A percentile compares a stretch with the other conserved stretches of the same genome.
Conservation (phyloP, 768 basidiomycete genomes). For the Chiua virens region DNA sequence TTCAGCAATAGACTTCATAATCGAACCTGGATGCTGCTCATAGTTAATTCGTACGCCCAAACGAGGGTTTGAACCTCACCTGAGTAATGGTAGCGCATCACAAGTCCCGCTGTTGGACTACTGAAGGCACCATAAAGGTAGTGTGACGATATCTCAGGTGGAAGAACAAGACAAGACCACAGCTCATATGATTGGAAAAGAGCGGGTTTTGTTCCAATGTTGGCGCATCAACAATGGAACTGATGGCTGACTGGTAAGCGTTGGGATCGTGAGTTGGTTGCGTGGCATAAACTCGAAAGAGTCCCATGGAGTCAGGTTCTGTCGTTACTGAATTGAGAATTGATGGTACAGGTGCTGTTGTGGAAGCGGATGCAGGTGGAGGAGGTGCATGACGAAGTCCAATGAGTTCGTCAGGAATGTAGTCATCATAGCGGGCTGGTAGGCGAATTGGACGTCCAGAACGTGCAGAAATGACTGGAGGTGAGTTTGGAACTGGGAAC, state of each 20-base stretch:
- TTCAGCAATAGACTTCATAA: neutral
- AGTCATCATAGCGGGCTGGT: conserved; percentile 3
- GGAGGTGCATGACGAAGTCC: neutral
- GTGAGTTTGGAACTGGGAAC: neutral
- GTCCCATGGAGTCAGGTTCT: neutral
- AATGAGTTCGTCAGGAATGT: neutral
- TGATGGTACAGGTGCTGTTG: neutral
- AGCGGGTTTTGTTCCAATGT: no score
- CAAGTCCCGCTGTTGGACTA: neutral
- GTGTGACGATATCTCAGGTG: neutral
- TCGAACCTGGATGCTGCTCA: no score
- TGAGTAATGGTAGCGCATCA: neutral
- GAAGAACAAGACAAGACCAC: no score
- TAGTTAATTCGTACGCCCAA: no score
- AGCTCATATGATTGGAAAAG: no score
- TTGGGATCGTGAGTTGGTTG: neutral
- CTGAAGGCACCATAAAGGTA: neutral
- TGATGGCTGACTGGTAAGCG: no score
- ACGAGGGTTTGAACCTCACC: no score
- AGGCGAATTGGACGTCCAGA: conserved; percentile 1
- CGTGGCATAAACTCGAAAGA: conserved; percentile 6
- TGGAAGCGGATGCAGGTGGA: neutral
- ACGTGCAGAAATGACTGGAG: neutral
- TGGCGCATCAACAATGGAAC: no score
- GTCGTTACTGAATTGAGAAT: neutral